Evolutionary conservation across 73 alveolate species (phyloP), one percentile per base, ranked within the genome.

Genomic region (Blepharisma japonicum): DNA sequence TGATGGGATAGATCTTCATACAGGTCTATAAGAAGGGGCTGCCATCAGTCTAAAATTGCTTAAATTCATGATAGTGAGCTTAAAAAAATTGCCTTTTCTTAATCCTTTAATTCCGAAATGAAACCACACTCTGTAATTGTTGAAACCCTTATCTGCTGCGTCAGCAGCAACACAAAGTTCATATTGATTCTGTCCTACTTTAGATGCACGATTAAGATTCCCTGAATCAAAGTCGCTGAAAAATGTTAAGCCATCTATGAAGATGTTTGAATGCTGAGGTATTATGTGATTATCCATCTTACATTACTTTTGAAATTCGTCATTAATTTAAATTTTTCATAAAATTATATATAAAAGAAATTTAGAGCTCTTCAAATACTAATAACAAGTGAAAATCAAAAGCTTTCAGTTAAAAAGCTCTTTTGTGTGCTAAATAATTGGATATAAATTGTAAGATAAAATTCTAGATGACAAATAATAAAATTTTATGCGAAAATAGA

Each of bases 101-200:
- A 79, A 86, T 5, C 93, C 93, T 32, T 68, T 55, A 7, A 89
- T 87, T 18, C 81, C 61, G 81, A 89, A 89, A 76, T 81, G 82
- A 56, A 89, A 89, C 96, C 96, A 89, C 45, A 89, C 71, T 66
- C 84, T 54, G 77, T 70, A 45, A 70, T 14, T 18, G 39, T 70
- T 70, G 11, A 38, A 21, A 25, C 80, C 66, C 27, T n/a, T 70
- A 7, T 14, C 21, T 70, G 61, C 21, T 14, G 68, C 56, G 39
- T 70, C 80, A 14, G 56, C 32, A 70, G 80, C 71, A 14, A 47
- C 11, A 9, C 80, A 38, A 14, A 70, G 80, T 3, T 70, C 66
- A 45, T 38, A 70, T 45, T 47, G 21, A 45, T 70, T 70, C n/a
- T 23, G 66, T 7, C 66, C 66, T 39, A n/a, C 61, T 70, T 47